phyloP scores from a whole-genome alignment of 208 protist genomes.

The Phytomonas sp. region DNA sequence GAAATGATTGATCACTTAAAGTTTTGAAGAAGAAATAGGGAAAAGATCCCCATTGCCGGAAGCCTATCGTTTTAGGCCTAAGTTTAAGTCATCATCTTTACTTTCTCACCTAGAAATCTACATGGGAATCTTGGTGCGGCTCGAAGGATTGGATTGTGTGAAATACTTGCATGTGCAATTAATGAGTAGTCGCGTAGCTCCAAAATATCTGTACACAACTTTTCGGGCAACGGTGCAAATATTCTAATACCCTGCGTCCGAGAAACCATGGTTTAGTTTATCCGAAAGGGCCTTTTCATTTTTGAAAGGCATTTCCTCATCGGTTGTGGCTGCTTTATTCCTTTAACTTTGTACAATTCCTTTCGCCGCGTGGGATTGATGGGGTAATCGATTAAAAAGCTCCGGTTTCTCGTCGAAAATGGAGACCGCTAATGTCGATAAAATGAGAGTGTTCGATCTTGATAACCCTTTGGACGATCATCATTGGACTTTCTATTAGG shows the following conservation, averaged over 20 bases:
- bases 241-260: conserved; percentile 56
- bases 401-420: conserved; percentile 8
- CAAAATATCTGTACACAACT: conserved; percentile 31
- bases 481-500: too few species aligned
- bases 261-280: conserved; percentile 5
- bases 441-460: too few species aligned
- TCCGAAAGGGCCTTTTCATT: conserved; percentile 15
- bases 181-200: conserved; percentile 24
- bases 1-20: neutral
- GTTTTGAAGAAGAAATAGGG: neutral
- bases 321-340: neutral
- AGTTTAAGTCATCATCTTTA: neutral
- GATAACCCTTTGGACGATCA: too few species aligned
- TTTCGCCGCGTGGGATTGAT: conserved; percentile 23
- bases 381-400: conserved; percentile 50
- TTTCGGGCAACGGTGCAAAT: conserved; percentile 25
- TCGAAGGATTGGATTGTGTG: conserved; percentile 34
- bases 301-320: neutral
- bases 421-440: too few species aligned
- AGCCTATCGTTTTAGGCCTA: neutral
- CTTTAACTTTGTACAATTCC: neutral
- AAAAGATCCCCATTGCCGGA: neutral
- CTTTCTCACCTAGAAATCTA: conserved; percentile 50
- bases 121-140: conserved; percentile 33
- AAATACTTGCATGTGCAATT: conserved; percentile 22